Evolutionary conservation across 1,284 basidiomycete species (phyloP), one percentile per base, ranked within the genome.

Genomic region (Mycena sp.): DNA sequence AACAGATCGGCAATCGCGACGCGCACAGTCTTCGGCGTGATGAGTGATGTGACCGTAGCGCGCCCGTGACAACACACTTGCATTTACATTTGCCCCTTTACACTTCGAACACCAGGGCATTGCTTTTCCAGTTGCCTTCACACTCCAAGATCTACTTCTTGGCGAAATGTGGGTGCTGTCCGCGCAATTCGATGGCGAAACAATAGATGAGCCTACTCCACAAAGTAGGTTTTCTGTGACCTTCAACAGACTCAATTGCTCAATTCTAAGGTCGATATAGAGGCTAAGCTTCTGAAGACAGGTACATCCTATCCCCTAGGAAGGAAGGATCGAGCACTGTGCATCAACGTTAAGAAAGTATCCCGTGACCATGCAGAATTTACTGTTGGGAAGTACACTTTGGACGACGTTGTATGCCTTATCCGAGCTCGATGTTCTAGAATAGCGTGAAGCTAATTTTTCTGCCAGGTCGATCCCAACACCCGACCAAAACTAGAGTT

Each of bases 201-300:
- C 43, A 5, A 25, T 32, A 19, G 1, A 26, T 23, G 30, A 9
- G 45, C 2, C 19, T 10, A 19, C 46, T 16, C 1, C 16, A 7
- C 26, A 37, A 45, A 63, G 61, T 63, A 19, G 19, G 58, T 57
- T 32, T 53, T 11, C 16, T 7, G 14, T 29, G 30, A 17, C 6
- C 17, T 7, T 28, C 17, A 23, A n/a, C 21, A 23, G 26, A 21
- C 29, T 23, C 30, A 23, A 23, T 19, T 35, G 21, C 25, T 38
- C 30, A 12, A 6, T 32, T 35, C 23, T 30, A n/a, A 1, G 17
- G 35, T 28, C 6, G 32, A 16, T 17, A n/a, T 51, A 68, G 64
- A 58, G 45, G 50, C 52, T 11, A 66, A 64, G 28, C 58, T 68
- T 35, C 49, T 68, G 0, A 74, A 77, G 11, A 71, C 74, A 25